Base-by-base conservation (phyloP, 176 grass and related monocot genomes). In the Avena sativa region DNA sequence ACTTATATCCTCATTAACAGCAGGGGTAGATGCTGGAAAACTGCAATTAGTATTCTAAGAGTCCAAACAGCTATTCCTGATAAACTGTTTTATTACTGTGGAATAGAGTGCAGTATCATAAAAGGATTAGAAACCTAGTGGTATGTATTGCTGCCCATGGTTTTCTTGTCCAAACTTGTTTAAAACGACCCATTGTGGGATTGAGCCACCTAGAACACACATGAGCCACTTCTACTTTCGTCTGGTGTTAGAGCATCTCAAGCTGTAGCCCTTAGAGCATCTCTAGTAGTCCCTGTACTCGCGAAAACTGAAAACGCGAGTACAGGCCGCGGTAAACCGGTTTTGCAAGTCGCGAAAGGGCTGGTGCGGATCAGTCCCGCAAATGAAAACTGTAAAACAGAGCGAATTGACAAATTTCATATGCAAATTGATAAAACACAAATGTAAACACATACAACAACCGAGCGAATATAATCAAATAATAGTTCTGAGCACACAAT, bases 151-250 rank as follows among this genome's bases (percentile, higher is more conserved):
- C 55, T 67, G 16, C 57, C 78, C 58, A 53, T 76, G 46, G 46
- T 15, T 66, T 81, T 65, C 74, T 63, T 56, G 30, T 49, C 57
- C 13, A 40, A 65, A 81, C 44, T 83, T 28, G 14, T 66, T 11
- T 68, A 57, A 73, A 64, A 79, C 14, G 32, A 36, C 49, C n/a
- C 65, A 59, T 68, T 81, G 17, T 84, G 30, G 40, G 40, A 79
- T 78, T 36, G 26, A 84, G 51, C 19, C 52, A 50, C 79, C 53
- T 30, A 21, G 34, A 59, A 34, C 26, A 76, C 73, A 40, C 51
- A 72, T 73, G 71, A 20, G 15, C 28, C 88, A 90, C 71, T 69
- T 49, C 16, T 26, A 70, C 14, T 77, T 69, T 52, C 6, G n/a
- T 69, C 2, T 16, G 20, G 38, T 59, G 46, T 57, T 74, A 32